A percentile compares a stretch with the other conserved stretches of the same genome.
These are phyloP conservation scores for Polyplosphaeria fusca DNA, from an alignment of 495 filamentous ascomycete genomes.

Conservation along the genomic window DNA sequence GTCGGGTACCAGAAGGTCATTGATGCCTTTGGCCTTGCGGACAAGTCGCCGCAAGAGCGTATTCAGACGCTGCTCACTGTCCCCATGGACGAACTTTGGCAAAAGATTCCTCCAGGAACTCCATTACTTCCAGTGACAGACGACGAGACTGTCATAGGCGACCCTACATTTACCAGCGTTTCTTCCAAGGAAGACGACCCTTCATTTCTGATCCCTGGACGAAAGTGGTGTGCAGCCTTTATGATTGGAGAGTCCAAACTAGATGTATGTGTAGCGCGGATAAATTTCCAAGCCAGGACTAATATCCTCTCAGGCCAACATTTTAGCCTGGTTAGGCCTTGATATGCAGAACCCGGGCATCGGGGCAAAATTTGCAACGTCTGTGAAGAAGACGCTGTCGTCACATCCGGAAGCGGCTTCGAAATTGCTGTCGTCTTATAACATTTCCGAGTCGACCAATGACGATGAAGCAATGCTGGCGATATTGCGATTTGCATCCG, in stretches of 20 bases:
- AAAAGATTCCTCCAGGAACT: slow-evolving; percentile 34
- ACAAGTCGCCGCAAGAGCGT: slow-evolving; percentile 38
- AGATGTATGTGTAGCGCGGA: slow-evolving; percentile 12
- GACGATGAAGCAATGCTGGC: slow-evolving; percentile 23
- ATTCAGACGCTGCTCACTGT: slow-evolving; percentile 41
- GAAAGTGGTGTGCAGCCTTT: slow-evolving; percentile 34
- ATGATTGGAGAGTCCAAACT: slow-evolving; percentile 30
- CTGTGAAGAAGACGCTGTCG: slow-evolving; percentile 16
- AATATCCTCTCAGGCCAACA: slow-evolving; percentile 19
- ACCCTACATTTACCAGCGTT: slow-evolving; percentile 30
- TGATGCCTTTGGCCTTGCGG: slow-evolving; percentile 41
- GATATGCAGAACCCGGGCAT: slow-evolving; percentile 22
- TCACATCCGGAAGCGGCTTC: slow-evolving; percentile 9
- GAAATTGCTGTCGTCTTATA: slow-evolving; percentile 13
- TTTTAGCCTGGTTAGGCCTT: slow-evolving; percentile 23
- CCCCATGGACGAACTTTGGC: slow-evolving; percentile 41
- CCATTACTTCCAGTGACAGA: slow-evolving; percentile 40
- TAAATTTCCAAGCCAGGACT: background rate
- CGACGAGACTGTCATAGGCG: slow-evolving; percentile 41
- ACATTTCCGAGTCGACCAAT: slow-evolving; percentile 14
- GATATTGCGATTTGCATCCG: slow-evolving; percentile 25
- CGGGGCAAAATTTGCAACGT: slow-evolving; percentile 35
- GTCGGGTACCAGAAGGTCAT: slow-evolving; percentile 41
- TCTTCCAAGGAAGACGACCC: slow-evolving; percentile 22
- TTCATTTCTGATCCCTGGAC: slow-evolving; percentile 27